Percentiles rank a stretch among this genome's conserved stretches.
Evolutionary conservation across 1,284 basidiomycete species (phyloP).

Genomic region (Wolfiporia cocos): DNA sequence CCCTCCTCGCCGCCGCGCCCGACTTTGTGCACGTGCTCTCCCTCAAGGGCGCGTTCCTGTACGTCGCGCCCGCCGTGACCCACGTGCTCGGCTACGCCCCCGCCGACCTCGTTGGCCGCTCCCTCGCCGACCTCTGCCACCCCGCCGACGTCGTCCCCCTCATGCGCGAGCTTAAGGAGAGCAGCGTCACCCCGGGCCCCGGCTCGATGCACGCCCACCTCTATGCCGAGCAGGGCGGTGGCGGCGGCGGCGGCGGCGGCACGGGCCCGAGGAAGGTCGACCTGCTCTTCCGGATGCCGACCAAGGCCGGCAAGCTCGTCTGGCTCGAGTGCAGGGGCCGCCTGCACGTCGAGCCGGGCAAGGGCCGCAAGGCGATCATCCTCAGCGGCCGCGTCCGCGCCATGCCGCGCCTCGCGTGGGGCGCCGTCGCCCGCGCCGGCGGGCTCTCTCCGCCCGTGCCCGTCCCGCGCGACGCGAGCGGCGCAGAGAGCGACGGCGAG

Average conservation of each 20-base stretch:
- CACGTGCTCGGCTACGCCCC: conserved; percentile 77
- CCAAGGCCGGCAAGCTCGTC: conserved; percentile 62
- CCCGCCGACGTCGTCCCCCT: conserved; percentile 87
- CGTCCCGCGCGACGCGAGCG: conserved; percentile 5
- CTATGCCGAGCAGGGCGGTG: neutral
- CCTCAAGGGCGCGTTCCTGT: conserved; percentile 90
- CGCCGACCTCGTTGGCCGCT: conserved; percentile 76
- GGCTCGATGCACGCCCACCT: conserved; percentile 7
- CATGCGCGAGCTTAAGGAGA: conserved; percentile 90
- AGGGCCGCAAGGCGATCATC: conserved; percentile 86
- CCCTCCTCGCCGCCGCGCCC: conserved; percentile 62
- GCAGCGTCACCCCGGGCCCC: conserved; percentile 33
- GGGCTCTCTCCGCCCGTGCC: conserved; percentile 29
- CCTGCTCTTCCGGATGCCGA: conserved; percentile 71
- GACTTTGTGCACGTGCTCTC: conserved; percentile 91
- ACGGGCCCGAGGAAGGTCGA: conserved; percentile 46
- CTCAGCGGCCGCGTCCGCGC: conserved; percentile 68
- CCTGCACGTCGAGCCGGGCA: conserved; percentile 83
- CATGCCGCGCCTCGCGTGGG: conserved; percentile 65
- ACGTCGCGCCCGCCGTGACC: conserved; percentile 80
- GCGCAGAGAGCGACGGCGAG: conserved; percentile 7
- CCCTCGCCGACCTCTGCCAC: conserved; percentile 78
- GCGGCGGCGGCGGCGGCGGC: neutral
- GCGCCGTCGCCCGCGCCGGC: conserved; percentile 40
- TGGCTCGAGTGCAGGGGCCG: conserved; percentile 88